These are phyloP conservation scores for Calocera cornea DNA, from an alignment of 768 basidiomycete genomes.

Conservation along the genomic window DNA sequence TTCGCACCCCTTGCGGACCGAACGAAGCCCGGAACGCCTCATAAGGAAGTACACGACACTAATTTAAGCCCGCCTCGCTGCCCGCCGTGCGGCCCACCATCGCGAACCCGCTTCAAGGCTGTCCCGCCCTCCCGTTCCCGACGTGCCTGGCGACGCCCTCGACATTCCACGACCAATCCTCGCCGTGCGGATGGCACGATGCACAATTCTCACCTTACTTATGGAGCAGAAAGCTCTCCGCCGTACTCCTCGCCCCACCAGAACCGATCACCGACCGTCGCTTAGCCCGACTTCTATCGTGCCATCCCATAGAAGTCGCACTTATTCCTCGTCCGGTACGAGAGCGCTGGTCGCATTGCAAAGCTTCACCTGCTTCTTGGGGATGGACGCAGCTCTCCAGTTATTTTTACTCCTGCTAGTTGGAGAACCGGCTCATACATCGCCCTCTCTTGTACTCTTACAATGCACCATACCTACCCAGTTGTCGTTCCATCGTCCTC, in stretches of 20 bases:
- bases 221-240: background rate
- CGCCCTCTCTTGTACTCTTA: background rate
- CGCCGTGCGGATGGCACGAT: background rate
- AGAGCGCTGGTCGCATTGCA: too few relatives aligned
- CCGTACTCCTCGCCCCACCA: background rate
- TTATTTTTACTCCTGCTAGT: background rate
- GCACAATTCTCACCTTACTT: background rate
- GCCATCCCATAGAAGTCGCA: background rate
- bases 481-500: background rate
- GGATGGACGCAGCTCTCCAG: background rate
- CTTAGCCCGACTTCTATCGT: background rate
- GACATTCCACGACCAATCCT: constrained; percentile 4
- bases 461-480: background rate
- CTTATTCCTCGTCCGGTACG: background rate
- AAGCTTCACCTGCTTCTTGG: too few relatives aligned
- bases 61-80: background rate
- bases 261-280: background rate
- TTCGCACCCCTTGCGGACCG: background rate
- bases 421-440: background rate
- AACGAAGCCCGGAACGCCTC: background rate
- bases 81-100: background rate
- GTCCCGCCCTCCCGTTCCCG: background rate
- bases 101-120: background rate
- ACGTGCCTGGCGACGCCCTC: background rate
- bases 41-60: background rate